Base-by-base conservation (phyloP, 805 yeast species). In the Barnettozyma salicaria region DNA sequence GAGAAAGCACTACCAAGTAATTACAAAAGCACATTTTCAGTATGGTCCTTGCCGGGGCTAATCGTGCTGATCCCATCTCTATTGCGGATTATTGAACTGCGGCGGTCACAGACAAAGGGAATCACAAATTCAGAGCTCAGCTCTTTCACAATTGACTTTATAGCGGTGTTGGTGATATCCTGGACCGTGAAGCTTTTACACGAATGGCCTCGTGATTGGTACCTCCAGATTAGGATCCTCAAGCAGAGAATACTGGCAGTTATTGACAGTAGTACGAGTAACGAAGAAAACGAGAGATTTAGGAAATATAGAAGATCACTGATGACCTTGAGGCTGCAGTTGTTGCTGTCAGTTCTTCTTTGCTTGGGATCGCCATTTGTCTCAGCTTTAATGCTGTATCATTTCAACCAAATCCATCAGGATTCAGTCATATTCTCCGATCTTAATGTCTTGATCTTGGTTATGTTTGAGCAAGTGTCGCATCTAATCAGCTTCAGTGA, bases 101-200 rank as follows among this genome's bases (percentile, higher is more conserved):
- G n/a, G n/a, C n/a, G n/a, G n/a, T n/a, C n/a, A n/a, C n/a, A n/a
- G n/a, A n/a, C n/a, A n/a, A n/a, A n/a, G n/a, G n/a, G n/a, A n/a
- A n/a, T n/a, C n/a, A n/a, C n/a, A n/a, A n/a, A n/a, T 25, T 25
- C 11, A 25, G 30, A 27, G 12, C 22, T 30, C 20, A 30, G 33
- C 22, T 30, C 33, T 5, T 22, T 30, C 10, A 21, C 33, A 9
- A 22, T 30, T 22, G 33, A 30, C 13, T 6, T 30, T 4, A 21
- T 30, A 25, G 29, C 35, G 5, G 12, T 32, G 9, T 25, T 25
- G 7, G 17, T 32, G 9, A 25, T 32, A 12, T 24, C 29, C 7
- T 32, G 35, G 35, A 32, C 25, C 23, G 28, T 32, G 11, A 24
- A 25, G 14, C 12, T 32, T n/a, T 18, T 32, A n/a, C 35, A 32